Evolutionary conservation across 768 basidiomycete species (phyloP).

Genomic region (Nidularia sp.): DNA sequence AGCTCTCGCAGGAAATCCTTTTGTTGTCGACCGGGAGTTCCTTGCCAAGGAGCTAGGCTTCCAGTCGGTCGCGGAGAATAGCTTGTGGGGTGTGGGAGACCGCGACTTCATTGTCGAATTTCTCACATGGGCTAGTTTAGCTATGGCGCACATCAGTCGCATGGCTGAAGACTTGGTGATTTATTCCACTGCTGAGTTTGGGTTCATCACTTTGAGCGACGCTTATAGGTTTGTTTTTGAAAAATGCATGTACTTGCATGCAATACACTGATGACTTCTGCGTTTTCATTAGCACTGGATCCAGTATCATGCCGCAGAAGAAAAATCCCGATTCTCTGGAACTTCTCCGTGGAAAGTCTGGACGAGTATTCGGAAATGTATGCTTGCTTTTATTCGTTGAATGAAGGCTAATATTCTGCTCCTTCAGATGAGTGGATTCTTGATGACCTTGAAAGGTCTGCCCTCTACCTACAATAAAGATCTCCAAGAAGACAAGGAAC

Average conservation of each 20-base stretch:
- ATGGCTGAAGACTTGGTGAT: constrained; percentile 96
- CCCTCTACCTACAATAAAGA: constrained; percentile 99
- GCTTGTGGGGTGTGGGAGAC: constrained; percentile 94
- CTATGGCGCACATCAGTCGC: constrained; percentile 91
- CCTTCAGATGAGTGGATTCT: constrained; percentile 87
- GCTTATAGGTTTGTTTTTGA: constrained; percentile 76
- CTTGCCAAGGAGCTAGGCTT: constrained; percentile 90
- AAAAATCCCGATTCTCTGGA: constrained; percentile 98
- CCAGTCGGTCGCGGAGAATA: constrained; percentile 86
- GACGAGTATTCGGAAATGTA: constrained; percentile 91
- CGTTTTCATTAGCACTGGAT: constrained; percentile 71
- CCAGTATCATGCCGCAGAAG: constrained; percentile 99
- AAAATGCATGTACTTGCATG: too few species aligned
- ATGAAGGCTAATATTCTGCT: constrained; percentile 4
- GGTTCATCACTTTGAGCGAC: constrained; percentile 93
- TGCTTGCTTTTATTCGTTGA: constrained; percentile 12
- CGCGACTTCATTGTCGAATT: constrained; percentile 97
- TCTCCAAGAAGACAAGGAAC: constrained; percentile 97
- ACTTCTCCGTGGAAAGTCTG: constrained; percentile 91
- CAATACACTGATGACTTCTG: too few species aligned
- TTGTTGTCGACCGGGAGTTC: constrained; percentile 89
- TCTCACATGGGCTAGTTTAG: constrained; percentile 91
- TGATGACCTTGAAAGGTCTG: constrained; percentile 95
- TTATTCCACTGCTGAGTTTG: constrained; percentile 96
- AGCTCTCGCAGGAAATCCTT: constrained; percentile 95